phyloP scores from a whole-genome alignment of 1,284 basidiomycete species.

The Trichosporon sp. region DNA sequence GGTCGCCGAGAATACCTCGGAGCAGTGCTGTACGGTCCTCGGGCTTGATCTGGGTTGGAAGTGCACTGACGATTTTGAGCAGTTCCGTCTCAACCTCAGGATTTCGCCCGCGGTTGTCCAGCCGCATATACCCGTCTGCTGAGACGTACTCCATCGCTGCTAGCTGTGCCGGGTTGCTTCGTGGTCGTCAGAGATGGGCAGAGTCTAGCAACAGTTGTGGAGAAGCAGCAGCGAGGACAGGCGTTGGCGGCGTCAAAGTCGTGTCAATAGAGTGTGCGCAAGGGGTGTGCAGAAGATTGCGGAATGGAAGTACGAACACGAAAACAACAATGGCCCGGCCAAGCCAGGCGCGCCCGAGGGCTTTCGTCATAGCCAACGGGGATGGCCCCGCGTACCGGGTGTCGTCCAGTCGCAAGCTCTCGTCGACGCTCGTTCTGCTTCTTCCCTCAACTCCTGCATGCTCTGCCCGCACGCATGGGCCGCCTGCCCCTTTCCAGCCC shows the following conservation, averaged over 20 bases:
- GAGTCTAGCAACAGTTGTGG: background rate
- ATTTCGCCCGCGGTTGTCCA: background rate
- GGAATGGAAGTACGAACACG: background rate
- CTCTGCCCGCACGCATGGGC: background rate
- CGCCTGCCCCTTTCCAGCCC: background rate
- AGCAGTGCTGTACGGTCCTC: slow-evolving; percentile 52
- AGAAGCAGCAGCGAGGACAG: background rate
- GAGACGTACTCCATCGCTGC: background rate
- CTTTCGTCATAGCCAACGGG: background rate
- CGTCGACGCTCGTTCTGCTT: background rate
- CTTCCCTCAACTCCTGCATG: background rate
- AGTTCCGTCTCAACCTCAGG: slow-evolving; percentile 8
- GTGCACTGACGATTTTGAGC: slow-evolving; percentile 25
- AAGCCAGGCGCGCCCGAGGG: background rate
- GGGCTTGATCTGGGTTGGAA: slow-evolving; percentile 51
- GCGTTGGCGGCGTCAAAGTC: background rate
- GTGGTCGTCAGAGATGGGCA: background rate
- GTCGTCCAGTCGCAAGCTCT: background rate
- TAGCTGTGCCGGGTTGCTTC: background rate
- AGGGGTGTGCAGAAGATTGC: background rate
- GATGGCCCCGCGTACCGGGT: background rate
- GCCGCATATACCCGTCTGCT: background rate
- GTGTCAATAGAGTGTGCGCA: background rate
- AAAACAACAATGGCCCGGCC: background rate
- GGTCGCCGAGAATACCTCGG: slow-evolving; percentile 59